Base-by-base conservation (phyloP, 176 grass and related monocot genomes). In the Olyra latifolia region DNA sequence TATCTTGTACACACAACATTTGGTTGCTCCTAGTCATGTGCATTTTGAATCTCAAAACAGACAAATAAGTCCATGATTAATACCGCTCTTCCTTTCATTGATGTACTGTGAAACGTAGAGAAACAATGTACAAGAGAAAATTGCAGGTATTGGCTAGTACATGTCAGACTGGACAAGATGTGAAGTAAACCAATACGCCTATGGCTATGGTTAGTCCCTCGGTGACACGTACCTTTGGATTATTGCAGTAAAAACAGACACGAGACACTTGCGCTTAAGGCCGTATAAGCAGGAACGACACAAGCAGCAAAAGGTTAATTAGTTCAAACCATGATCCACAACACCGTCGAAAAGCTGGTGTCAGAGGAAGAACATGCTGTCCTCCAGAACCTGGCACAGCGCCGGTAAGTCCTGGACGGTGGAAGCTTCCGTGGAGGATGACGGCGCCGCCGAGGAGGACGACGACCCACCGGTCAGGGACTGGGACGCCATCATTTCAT, bases 301-400 rank as follows among this genome's bases (percentile, higher is more conserved):
- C 42, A 35, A 69, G 40, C 54, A 76, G 6, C 41, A 56, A 15
- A 48, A n/a, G 6, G 32, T 15, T 32, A 32, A 4, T 35, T 2
- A 35, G 42, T 63, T 63, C 10, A 12, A 15, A 30, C 38, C 74
- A 78, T 44, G 53, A 44, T 82, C 60, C 43, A 52, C 20, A 10
- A 30, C 44, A 61, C 35, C 39, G 24, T 7, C 10, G 24, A 44
- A 40, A 42, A 8, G 11, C 69, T 35, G 25, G 45, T 55, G 44
- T 91, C 89, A 91, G 64, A 84, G 65, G 77, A 85, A 91, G 78
- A 88, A 85, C 89, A 91, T 91, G 17, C 7, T 67, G 73, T 85
- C 23, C 75, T 85, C 68, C 38, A 91, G 7, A 27, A 46, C 71
- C 32, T 39, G 10, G 74, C 88, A 86, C 77, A 82, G 44, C 86